A percentile compares a stretch with the other conserved stretches of the same genome.
Conservation (phyloP, 2,329 filamentous ascomycete species). For the Metarhizium guizhouense region DNA sequence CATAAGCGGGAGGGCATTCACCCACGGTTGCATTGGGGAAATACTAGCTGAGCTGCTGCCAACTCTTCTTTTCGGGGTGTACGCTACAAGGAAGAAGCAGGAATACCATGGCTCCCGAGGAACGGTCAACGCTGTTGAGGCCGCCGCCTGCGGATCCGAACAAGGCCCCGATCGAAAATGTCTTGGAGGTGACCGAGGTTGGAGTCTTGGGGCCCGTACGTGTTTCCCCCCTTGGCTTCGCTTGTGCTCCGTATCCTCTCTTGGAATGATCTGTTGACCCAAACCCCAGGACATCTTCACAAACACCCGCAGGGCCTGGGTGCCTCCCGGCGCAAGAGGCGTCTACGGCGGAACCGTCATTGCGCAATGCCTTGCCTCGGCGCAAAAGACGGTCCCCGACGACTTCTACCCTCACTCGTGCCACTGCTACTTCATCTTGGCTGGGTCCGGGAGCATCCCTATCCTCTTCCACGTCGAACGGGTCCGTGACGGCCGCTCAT, state of each 20-base stretch:
- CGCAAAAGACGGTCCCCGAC: constrained; percentile 73
- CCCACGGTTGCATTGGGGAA: neutral
- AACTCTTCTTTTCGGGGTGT: too few species aligned
- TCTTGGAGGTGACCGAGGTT: constrained; percentile 76
- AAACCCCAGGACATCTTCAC: constrained; percentile 75
- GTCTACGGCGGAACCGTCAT: constrained; percentile 93
- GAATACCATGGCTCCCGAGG: constrained; percentile 11
- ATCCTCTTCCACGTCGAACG: constrained; percentile 93
- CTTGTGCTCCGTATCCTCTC: neutral
- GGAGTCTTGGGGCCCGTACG: constrained; percentile 64
- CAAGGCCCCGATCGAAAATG: constrained; percentile 80
- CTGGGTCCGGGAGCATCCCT: constrained; percentile 74
- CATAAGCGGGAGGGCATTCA: neutral
- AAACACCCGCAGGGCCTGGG: constrained; percentile 86
- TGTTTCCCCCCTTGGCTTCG: constrained; percentile 5
- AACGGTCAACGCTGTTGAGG: constrained; percentile 42
- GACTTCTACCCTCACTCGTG: constrained; percentile 86
- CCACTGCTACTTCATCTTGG: constrained; percentile 98
- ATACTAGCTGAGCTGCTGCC: neutral
- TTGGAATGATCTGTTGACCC: neutral
- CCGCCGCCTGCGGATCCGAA: constrained; percentile 63
- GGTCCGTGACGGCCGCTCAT: constrained; percentile 82
- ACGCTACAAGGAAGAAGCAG: neutral
- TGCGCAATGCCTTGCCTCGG: constrained; percentile 81
- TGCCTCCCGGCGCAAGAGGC: constrained; percentile 81